A percentile compares a stretch with the other conserved stretches of the same genome.
Conservation (phyloP, 352 stramenopile genomes). For the Phytophthora ohioensis region DNA sequence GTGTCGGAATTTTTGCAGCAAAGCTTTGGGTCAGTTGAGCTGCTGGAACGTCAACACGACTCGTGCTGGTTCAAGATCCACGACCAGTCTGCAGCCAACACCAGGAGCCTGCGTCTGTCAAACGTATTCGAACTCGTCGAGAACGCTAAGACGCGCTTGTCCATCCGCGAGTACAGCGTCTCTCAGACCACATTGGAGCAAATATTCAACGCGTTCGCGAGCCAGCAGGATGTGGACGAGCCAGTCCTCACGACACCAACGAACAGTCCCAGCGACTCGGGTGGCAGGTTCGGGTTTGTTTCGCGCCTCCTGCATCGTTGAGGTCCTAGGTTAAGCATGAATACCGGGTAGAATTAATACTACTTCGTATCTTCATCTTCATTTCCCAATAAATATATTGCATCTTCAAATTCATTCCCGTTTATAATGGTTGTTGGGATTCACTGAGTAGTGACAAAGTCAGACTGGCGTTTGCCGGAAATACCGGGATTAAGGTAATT, state of each 20-base stretch:
- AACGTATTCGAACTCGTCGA: slow-evolving; percentile 84
- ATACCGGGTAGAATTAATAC: no score
- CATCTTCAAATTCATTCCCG: no score
- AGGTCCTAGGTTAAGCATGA: no score
- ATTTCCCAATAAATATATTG: no score
- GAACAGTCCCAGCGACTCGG: slow-evolving; percentile 10
- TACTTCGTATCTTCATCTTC: no score
- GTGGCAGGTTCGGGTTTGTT: slow-evolving; percentile 8
- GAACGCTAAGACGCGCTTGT: slow-evolving; percentile 41
- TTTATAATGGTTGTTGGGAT: no score
- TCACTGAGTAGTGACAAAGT: no score
- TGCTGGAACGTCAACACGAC: slow-evolving; percentile 80
- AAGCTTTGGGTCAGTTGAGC: slow-evolving; percentile 45
- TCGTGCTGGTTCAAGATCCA: slow-evolving; percentile 73
- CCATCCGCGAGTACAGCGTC: slow-evolving; percentile 75
- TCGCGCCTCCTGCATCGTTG: slow-evolving; percentile 18
- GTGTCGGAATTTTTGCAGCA: slow-evolving; percentile 50
- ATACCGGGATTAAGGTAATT: no score
- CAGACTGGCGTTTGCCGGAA: no score
- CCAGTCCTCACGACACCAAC: slow-evolving; percentile 20
- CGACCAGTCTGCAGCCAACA: slow-evolving; percentile 17
- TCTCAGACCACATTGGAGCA: slow-evolving; percentile 57
- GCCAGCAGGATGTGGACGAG: slow-evolving; percentile 69
- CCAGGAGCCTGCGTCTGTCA: slow-evolving; percentile 51
- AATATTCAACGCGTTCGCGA: slow-evolving; percentile 92